Conservation (phyloP, 805 yeast genomes). For the Yarrowia keelungensis region DNA sequence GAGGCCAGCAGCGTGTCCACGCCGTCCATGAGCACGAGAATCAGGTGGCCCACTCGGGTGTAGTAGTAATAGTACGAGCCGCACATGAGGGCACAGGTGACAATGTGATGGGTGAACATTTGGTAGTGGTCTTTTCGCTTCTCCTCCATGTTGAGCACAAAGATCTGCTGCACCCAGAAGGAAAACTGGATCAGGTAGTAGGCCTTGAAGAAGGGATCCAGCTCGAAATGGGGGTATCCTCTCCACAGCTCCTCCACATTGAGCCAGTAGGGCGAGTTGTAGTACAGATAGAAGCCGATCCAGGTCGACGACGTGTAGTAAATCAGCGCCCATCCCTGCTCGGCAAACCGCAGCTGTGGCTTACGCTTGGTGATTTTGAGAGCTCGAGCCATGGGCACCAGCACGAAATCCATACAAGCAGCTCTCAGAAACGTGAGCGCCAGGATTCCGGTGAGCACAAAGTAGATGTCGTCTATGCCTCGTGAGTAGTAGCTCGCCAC, state of each 20-base stretch:
- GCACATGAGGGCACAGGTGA: slow-evolving; percentile 68
- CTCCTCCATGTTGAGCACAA: slow-evolving; percentile 77
- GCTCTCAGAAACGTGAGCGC: slow-evolving; percentile 65
- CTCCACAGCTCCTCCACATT: slow-evolving; percentile 65
- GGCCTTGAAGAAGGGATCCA: slow-evolving; percentile 61
- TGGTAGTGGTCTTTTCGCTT: slow-evolving; percentile 82
- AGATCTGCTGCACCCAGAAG: slow-evolving; percentile 80
- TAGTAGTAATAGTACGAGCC: slow-evolving; percentile 79
- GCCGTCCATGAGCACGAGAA: slow-evolving; percentile 80
- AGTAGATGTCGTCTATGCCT: slow-evolving; percentile 44
- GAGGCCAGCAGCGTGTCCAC: slow-evolving; percentile 74
- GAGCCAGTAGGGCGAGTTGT: slow-evolving; percentile 63
- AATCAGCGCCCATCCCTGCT: slow-evolving; percentile 79
- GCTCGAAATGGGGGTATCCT: slow-evolving; percentile 76
- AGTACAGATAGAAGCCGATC: slow-evolving; percentile 65
- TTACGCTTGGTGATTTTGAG: slow-evolving; percentile 57
- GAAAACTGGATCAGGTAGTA: slow-evolving; percentile 78
- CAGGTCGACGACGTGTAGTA: slow-evolving; percentile 65
- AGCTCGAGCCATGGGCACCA: slow-evolving; percentile 62
- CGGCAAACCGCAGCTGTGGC: slow-evolving; percentile 74
- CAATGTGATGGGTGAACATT: slow-evolving; percentile 88
- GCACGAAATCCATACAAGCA: slow-evolving; percentile 61
- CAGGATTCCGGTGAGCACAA: slow-evolving; percentile 63
- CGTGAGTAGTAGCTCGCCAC: slow-evolving; percentile 38
- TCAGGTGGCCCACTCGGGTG: slow-evolving; percentile 78